A percentile compares a stretch with the other conserved stretches of the same genome.
Conservation (phyloP, 192 early-diverging fungal genomes). For the Jimgerdemannia lactiflua region DNA sequence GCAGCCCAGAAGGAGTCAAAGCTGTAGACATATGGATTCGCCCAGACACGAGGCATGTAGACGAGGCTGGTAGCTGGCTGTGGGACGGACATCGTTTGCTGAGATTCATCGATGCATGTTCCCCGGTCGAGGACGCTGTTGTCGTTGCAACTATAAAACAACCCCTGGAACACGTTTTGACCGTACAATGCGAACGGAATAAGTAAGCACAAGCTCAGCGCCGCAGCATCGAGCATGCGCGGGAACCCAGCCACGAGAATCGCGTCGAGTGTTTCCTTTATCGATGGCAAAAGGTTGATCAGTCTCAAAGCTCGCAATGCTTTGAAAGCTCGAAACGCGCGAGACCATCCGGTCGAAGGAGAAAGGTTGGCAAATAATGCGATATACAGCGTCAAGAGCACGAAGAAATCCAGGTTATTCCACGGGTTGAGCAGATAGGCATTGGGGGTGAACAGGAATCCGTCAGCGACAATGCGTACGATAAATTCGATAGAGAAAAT, state of each 20-base stretch:
- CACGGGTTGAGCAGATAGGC: conserved; percentile 53
- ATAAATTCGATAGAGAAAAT: conserved; percentile 53
- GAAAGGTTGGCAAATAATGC: conserved; percentile 36
- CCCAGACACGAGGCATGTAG: conserved; percentile 51
- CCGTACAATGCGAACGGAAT: conserved; percentile 53
- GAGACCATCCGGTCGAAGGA: conserved; percentile 34
- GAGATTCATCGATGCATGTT: conserved; percentile 33
- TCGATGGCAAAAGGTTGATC: conserved; percentile 47
- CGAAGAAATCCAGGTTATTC: conserved; percentile 62
- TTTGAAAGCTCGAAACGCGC: conserved; percentile 54
- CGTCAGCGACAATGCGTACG: conserved; percentile 56
- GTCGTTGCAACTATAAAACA: conserved; percentile 55
- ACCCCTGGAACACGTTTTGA: conserved; percentile 43
- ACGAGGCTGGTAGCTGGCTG: conserved; percentile 14
- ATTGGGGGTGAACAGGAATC: conserved; percentile 57
- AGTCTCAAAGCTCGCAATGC: conserved; percentile 54
- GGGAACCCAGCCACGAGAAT: conserved; percentile 55
- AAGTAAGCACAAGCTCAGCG: conserved; percentile 44
- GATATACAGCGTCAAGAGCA: conserved; percentile 49
- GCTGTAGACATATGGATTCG: conserved; percentile 54
- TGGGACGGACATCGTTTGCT: conserved; percentile 9
- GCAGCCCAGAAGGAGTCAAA: conserved; percentile 54
- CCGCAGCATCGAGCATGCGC: conserved; percentile 50
- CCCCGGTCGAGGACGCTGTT: conserved; percentile 5
- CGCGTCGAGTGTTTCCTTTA: conserved; percentile 52